phyloP scores from a whole-genome alignment of 2,329 filamentous ascomycete species.

The Tympanopsis confertula region DNA sequence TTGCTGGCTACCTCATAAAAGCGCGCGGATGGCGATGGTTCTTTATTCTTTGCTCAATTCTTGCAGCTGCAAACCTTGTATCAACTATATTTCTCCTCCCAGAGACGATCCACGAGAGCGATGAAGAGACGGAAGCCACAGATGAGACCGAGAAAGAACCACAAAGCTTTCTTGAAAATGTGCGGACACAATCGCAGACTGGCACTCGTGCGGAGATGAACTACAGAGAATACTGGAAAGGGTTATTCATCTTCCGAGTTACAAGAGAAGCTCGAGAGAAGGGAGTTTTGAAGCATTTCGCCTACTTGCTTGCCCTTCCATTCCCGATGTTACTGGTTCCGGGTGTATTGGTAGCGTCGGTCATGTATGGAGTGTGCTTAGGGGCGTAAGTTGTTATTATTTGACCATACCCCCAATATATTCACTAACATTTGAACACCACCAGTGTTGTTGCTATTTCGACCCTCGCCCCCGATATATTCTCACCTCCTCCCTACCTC shows the following conservation, averaged over 20 bases:
- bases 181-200: background rate
- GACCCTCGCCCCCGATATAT: conserved; percentile 11
- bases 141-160: background rate
- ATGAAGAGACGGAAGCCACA: background rate
- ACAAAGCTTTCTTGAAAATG: background rate
- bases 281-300: conserved; percentile 6
- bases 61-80: background rate
- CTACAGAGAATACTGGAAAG: background rate
- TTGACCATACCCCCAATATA: too few species aligned
- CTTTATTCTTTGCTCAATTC: background rate
- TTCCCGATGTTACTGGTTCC: conserved; percentile 12
- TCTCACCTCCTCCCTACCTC: conserved; percentile 17
- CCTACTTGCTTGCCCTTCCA: conserved; percentile 10
- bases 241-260: background rate
- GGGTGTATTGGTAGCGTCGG: conserved; percentile 11
- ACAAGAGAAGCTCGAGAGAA: background rate
- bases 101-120: background rate
- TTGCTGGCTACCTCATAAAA: background rate
- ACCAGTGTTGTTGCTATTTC: conserved; percentile 11
- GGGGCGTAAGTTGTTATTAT: conserved; percentile 13
- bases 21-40: background rate
- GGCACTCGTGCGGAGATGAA: background rate
- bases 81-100: conserved; percentile 3
- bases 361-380: conserved; percentile 14
- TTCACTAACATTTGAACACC: background rate